Evolutionary conservation across 495 filamentous ascomycete genomes (phyloP).

Genomic region (Penicillium cataractarum): DNA sequence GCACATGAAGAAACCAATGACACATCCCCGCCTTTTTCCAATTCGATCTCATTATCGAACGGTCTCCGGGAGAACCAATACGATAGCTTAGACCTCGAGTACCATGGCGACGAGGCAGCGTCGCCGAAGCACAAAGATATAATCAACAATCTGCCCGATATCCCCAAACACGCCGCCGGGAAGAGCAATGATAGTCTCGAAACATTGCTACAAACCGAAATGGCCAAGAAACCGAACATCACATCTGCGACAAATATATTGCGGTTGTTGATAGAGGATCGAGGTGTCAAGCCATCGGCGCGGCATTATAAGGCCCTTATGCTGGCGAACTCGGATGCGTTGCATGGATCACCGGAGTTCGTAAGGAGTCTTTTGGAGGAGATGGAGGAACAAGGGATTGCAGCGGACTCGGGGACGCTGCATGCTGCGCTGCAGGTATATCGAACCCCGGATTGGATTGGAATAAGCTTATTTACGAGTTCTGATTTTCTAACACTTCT

Average conservation of each 20-base stretch:
- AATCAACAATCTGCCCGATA: not conserved
- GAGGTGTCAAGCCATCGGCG: slow-evolving; percentile 63
- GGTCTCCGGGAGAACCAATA: not conserved
- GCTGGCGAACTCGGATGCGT: slow-evolving; percentile 63
- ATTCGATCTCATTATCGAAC: not conserved
- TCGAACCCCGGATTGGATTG: not conserved
- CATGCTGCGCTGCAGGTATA: slow-evolving; percentile 72
- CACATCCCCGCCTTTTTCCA: not conserved
- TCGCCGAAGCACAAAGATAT: not conserved
- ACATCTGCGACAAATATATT: slow-evolving; percentile 34
- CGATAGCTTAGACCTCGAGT: not conserved
- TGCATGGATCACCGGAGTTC: slow-evolving; percentile 64
- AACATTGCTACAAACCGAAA: slow-evolving; percentile 26
- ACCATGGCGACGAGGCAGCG: not conserved
- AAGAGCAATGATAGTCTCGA: slow-evolving; percentile 34
- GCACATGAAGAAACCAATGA: not conserved
- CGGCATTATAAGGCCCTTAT: slow-evolving; percentile 76
- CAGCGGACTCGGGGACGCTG: slow-evolving; percentile 65
- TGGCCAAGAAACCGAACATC: slow-evolving; percentile 27
- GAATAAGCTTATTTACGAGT: not conserved
- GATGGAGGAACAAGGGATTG: slow-evolving; percentile 64
- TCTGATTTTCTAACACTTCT: slow-evolving; percentile 11
- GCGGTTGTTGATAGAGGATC: slow-evolving; percentile 57
- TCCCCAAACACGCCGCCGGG: not conserved
- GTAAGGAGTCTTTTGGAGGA: slow-evolving; percentile 66